Conservation (phyloP, 768 basidiomycete genomes). For the Hypholoma sublateritium region DNA sequence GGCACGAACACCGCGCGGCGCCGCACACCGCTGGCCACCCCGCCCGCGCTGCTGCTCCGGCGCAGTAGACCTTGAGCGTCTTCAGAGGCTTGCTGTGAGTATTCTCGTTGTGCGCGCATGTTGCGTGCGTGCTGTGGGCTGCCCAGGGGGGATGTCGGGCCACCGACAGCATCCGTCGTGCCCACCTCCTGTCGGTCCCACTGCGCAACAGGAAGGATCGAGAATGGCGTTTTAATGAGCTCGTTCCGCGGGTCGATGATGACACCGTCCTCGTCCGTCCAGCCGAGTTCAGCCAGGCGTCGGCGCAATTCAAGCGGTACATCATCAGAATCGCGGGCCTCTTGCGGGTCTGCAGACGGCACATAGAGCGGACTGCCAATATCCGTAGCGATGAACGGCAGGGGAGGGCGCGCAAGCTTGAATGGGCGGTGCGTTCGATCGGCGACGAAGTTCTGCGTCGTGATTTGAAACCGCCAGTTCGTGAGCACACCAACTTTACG, state of each 20-base stretch:
- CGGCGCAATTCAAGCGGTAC: conserved; percentile 66
- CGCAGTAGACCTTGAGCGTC: conserved; percentile 41
- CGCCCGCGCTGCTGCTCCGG: conserved; percentile 57
- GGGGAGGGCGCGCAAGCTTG: conserved; percentile 64
- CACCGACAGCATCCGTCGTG: conserved; percentile 14
- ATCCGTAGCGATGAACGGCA: conserved; percentile 76
- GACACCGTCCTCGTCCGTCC: conserved; percentile 57
- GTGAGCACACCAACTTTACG: conserved; percentile 54
- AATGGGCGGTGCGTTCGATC: conserved; percentile 70
- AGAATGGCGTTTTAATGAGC: conserved; percentile 64
- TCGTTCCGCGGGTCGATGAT: conserved; percentile 55
- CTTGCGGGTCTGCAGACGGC: conserved; percentile 50
- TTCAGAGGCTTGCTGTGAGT: conserved; percentile 18
- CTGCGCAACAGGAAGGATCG: conserved; percentile 57
- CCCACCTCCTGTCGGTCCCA: conserved; percentile 49
- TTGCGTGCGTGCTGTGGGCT: conserved; percentile 34
- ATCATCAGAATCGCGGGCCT: conserved; percentile 48
- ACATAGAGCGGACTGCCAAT: conserved; percentile 65
- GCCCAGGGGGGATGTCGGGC: conserved; percentile 29
- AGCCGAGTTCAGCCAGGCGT: conserved; percentile 72
- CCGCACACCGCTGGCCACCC: conserved; percentile 45
- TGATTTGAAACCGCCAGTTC: conserved; percentile 70
- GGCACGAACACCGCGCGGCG: conserved; percentile 69
- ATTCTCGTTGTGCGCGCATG: conserved; percentile 19
- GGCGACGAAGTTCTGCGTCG: conserved; percentile 57